phyloP scores from a whole-genome alignment of 2,329 filamentous ascomycete species.

The Parastagonospora nodorum region DNA sequence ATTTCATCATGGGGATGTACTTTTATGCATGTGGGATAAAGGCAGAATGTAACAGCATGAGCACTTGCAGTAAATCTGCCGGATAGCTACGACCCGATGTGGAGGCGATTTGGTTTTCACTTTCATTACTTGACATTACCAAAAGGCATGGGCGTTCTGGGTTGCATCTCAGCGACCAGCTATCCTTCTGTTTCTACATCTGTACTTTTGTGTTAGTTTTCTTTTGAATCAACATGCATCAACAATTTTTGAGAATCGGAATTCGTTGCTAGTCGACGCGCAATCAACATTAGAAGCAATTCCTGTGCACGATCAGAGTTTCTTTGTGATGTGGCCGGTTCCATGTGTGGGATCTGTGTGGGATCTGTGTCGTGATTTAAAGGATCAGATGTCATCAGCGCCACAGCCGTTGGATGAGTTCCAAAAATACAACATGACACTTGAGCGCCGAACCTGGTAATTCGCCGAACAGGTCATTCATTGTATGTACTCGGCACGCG shows the following conservation, averaged over 20 bases:
- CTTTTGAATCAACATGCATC: conserved; percentile 3
- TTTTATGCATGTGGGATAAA: background rate
- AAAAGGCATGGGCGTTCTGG: conserved; percentile 16
- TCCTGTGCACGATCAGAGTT: background rate
- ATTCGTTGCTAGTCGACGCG: background rate
- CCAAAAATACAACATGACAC: conserved; percentile 7
- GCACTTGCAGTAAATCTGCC: background rate
- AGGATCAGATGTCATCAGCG: conserved; percentile 8
- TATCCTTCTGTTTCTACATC: conserved; percentile 8
- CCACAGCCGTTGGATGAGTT: conserved; percentile 6
- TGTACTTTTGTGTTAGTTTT: conserved; percentile 12
- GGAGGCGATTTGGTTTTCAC: conserved; percentile 8
- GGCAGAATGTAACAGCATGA: background rate
- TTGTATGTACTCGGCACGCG: background rate
- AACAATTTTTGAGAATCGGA: background rate
- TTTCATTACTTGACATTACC: conserved; percentile 7
- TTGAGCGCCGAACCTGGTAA: background rate
- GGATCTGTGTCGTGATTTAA: background rate
- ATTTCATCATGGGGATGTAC: background rate
- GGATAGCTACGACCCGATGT: background rate
- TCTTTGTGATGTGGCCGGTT: too few relatives aligned
- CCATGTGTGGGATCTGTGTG: too few relatives aligned
- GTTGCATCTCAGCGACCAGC: conserved; percentile 13
- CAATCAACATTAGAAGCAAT: background rate
- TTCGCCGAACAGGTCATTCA: background rate